These are phyloP conservation scores for Aciculoconidium aculeatum DNA, from an alignment of 805 yeast genomes.

Conservation along the genomic window DNA sequence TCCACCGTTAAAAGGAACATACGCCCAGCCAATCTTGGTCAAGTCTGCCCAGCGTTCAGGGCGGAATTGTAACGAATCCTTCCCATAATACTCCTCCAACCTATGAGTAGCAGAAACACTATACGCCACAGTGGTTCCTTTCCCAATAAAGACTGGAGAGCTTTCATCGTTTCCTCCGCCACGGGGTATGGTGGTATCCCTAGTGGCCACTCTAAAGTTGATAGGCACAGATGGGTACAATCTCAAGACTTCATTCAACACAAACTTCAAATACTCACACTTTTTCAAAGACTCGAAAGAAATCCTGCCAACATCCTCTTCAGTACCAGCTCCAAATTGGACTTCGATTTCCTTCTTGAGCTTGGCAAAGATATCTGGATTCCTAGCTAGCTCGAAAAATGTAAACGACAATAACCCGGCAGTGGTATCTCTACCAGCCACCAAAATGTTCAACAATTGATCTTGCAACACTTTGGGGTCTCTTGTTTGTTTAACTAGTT, in stretches of 20 bases:
- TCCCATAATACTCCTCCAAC: slow-evolving; percentile 17
- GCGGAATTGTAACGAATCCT: slow-evolving; percentile 17
- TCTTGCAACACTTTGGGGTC: slow-evolving; percentile 20
- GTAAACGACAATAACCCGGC: slow-evolving; percentile 23
- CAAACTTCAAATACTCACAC: slow-evolving; percentile 22
- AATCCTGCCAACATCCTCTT: slow-evolving; percentile 16
- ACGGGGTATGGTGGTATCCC: slow-evolving; percentile 19
- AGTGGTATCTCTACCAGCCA: slow-evolving; percentile 26
- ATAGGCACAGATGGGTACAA: slow-evolving; percentile 24
- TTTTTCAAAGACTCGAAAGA: slow-evolving; percentile 21
- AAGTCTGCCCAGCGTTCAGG: slow-evolving; percentile 23
- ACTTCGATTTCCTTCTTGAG: slow-evolving; percentile 16
- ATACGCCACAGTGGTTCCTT: slow-evolving; percentile 20
- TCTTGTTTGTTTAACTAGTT: slow-evolving; percentile 21
- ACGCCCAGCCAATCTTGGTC: slow-evolving; percentile 21
- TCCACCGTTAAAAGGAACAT: slow-evolving; percentile 29
- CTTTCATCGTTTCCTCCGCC: slow-evolving; percentile 21
- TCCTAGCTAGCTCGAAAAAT: slow-evolving; percentile 19
- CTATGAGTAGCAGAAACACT: slow-evolving; percentile 39
- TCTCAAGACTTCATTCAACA: slow-evolving; percentile 21
- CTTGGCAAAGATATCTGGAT: slow-evolving; percentile 15
- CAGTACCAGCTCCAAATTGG: slow-evolving; percentile 17
- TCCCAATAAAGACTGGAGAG: slow-evolving; percentile 14
- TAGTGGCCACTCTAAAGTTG: slow-evolving; percentile 20
- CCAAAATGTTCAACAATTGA: slow-evolving; percentile 23